These are phyloP conservation scores for Diaporthe sp. DNA, from an alignment of 2,329 filamentous ascomycete species.

Conservation along the genomic window DNA sequence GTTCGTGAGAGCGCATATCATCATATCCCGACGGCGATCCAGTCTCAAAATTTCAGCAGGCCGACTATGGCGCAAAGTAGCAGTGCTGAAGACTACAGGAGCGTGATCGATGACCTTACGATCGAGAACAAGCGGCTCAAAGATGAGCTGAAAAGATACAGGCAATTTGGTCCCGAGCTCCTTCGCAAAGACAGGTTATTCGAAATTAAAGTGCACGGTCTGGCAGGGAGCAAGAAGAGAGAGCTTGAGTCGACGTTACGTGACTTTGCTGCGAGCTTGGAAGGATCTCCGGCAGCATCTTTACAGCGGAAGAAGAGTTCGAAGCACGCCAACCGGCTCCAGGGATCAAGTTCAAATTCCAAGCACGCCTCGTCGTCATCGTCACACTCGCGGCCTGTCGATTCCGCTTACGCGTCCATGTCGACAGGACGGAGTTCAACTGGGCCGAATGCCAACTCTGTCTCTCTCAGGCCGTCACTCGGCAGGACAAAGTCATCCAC, in stretches of 20 bases:
- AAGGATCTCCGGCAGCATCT: constrained; percentile 61
- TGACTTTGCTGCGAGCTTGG: constrained; percentile 77
- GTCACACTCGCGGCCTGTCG: constrained; percentile 66
- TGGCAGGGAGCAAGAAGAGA: constrained; percentile 79
- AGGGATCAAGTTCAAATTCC: constrained; percentile 60
- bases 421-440: constrained; percentile 59
- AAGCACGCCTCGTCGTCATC: constrained; percentile 69
- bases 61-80: constrained; percentile 62
- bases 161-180: constrained; percentile 75
- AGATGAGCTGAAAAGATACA: constrained; percentile 79
- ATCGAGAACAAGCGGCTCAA: constrained; percentile 86
- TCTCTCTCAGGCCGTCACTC: constrained; percentile 55
- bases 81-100: constrained; percentile 81
- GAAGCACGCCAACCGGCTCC: constrained; percentile 55
- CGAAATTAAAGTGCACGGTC: constrained; percentile 83
- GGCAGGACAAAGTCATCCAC: constrained; percentile 56
- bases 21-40: constrained; percentile 40
- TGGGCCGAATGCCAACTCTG: constrained; percentile 56
- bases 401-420: constrained; percentile 80
- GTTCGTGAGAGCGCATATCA: constrained; percentile 43
- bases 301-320: constrained; percentile 59
- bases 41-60: constrained; percentile 10
- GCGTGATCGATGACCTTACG: constrained; percentile 90
- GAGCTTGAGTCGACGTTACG: constrained; percentile 82
- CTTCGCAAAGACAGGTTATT: constrained; percentile 84